Conservation (phyloP, 139 green algal genomes). For the Coccomyxa sp. region DNA sequence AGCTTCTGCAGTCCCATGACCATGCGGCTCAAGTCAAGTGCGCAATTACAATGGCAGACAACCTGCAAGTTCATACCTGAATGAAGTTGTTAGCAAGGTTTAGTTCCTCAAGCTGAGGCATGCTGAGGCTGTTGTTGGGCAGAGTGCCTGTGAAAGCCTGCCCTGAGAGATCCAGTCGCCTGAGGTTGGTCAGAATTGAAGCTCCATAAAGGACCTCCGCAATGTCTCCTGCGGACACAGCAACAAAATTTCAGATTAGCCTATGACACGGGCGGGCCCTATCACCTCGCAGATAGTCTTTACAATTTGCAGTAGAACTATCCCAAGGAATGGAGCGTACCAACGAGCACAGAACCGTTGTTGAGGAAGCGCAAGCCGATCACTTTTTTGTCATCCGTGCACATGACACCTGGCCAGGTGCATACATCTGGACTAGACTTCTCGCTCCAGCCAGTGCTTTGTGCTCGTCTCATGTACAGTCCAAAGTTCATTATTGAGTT, state of each 20-base stretch:
- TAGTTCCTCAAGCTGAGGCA: background rate
- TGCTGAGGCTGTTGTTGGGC: background rate
- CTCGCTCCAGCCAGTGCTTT: too few species aligned
- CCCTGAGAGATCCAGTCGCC: background rate
- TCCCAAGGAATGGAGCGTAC: too few species aligned
- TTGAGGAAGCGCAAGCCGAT: too few species aligned
- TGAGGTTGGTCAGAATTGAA: background rate
- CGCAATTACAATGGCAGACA: background rate
- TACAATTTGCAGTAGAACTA: too few species aligned
- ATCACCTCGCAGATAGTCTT: too few species aligned
- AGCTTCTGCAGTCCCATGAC: background rate
- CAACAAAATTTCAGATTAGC: background rate
- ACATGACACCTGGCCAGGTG: too few species aligned
- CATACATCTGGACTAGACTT: too few species aligned
- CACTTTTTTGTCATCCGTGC: too few species aligned
- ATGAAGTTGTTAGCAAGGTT: background rate
- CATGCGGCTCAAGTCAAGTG: background rate
- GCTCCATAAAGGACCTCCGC: background rate
- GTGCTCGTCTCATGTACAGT: too few species aligned
- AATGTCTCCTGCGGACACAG: background rate
- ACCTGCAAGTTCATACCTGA: background rate
- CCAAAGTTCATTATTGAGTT: too few species aligned
- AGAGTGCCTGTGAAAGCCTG: background rate
- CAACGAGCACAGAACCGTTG: too few species aligned
- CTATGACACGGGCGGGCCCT: too few species aligned